A percentile compares a stretch with the other conserved stretches of the same genome.
Evolutionary conservation across 1,139 yeast species (phyloP).

Genomic region (Saccharomycopsis hybrid): DNA sequence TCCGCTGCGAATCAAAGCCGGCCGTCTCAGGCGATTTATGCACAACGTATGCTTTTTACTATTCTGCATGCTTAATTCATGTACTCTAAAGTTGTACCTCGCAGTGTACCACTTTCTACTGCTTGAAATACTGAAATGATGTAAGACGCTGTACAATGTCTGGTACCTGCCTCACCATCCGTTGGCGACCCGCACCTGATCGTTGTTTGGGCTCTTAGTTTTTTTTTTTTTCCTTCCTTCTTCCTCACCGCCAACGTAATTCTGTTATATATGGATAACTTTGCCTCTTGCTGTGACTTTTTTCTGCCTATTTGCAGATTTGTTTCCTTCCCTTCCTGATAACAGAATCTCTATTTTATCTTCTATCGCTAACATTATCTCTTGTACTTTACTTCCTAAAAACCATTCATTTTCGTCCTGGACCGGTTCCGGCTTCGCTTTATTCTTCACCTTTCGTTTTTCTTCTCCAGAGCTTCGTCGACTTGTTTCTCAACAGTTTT

Average conservation of each 20-base stretch:
- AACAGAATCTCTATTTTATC: neutral
- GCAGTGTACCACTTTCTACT: neutral
- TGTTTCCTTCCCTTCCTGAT: neutral
- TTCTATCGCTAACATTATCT: neutral
- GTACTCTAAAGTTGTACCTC: neutral
- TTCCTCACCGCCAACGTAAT: neutral
- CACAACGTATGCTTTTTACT: no score
- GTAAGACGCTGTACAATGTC: neutral
- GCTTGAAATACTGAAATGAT: neutral
- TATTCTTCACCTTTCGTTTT: no score
- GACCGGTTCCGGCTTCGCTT: neutral
- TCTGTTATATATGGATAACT: neutral
- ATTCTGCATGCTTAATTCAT: no score
- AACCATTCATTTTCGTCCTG: neutral
- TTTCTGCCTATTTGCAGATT: neutral
- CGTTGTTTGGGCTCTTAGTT: neutral
- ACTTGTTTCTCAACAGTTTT: no score
- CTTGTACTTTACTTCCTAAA: no score
- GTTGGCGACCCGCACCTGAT: neutral
- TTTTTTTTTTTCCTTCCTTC: neutral
- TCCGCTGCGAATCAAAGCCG: no score
- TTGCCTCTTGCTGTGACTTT: neutral
- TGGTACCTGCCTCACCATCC: neutral
- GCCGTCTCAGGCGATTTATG: no score
- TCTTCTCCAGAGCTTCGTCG: no score